These are phyloP conservation scores for Sarcomyxa edulis DNA, from an alignment of 768 basidiomycete species.

Conservation along the genomic window DNA sequence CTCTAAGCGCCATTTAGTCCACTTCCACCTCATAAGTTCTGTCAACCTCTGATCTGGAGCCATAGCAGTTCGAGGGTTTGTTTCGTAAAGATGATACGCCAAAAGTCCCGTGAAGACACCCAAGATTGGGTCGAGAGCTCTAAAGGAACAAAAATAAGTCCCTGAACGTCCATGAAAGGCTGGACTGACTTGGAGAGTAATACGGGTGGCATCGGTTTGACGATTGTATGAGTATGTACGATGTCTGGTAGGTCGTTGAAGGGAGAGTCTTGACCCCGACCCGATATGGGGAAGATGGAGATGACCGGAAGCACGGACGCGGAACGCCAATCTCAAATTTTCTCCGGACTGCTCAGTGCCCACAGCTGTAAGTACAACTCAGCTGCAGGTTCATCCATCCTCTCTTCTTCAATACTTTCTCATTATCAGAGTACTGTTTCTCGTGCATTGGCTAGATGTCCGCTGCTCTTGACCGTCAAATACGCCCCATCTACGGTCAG, in stretches of 20 bases:
- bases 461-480: conserved; percentile 71
- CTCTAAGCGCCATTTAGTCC: conserved; percentile 43
- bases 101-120: conserved; percentile 75
- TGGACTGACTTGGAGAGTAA: too few relatives aligned
- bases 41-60: conserved; percentile 48
- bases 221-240: too few relatives aligned
- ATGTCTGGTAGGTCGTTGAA: too few relatives aligned
- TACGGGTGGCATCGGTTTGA: conserved; percentile 36
- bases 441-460: too few relatives aligned
- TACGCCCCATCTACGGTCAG: conserved; percentile 81
- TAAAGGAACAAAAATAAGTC: conserved; percentile 27
- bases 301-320: too few relatives aligned
- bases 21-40: conserved; percentile 64
- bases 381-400: conserved; percentile 2
- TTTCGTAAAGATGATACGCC: conserved; percentile 79
- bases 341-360: conserved; percentile 5
- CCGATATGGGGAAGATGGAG: too few relatives aligned
- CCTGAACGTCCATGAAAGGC: too few relatives aligned
- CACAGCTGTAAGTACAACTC: conserved; percentile 7
- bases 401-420: conserved; percentile 5
- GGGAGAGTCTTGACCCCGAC: conserved; percentile 6
- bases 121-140: conserved; percentile 64
- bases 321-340: conserved; percentile 11
- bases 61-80: conserved; percentile 67
- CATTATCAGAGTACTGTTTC: too few relatives aligned